phyloP scores from a whole-genome alignment of 768 basidiomycete genomes.

The Paxillus ammoniavirescens region DNA sequence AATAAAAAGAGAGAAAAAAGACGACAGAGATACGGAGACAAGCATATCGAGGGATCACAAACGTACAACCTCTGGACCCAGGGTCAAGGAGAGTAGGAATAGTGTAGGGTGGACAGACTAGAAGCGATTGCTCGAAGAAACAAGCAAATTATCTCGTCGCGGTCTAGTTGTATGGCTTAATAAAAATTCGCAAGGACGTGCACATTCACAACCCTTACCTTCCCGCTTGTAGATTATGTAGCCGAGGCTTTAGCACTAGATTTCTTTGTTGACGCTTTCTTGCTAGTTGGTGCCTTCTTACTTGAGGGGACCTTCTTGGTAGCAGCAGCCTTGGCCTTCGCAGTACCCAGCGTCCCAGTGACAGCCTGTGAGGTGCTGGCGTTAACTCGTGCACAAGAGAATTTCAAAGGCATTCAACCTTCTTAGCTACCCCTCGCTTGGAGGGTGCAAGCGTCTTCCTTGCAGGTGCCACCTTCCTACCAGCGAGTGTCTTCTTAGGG shows the following conservation, averaged over 20 bases:
- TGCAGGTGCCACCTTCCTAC: constrained; percentile 29
- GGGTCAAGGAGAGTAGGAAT: constrained; percentile 9
- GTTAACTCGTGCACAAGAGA: background rate
- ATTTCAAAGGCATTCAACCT: constrained; percentile 38
- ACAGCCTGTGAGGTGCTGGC: constrained; percentile 39
- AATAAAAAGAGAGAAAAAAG: constrained; percentile 11
- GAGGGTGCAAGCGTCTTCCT: constrained; percentile 43
- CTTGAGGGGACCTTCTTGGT: constrained; percentile 32
- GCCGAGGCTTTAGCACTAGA: constrained; percentile 15
- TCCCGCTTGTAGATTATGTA: constrained; percentile 6
- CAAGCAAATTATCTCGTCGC: background rate
- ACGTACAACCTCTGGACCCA: constrained; percentile 23
- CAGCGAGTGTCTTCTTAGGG: constrained; percentile 33
- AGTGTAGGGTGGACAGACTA: background rate
- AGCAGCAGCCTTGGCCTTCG: constrained; percentile 32
- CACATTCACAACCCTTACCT: background rate
- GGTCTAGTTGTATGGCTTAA: background rate
- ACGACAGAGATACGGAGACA: constrained; percentile 9
- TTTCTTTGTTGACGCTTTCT: constrained; percentile 23
- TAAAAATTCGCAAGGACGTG: too few species aligned
- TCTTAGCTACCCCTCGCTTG: constrained; percentile 60
- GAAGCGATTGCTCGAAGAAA: background rate
- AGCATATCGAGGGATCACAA: constrained; percentile 31
- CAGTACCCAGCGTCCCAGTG: constrained; percentile 46
- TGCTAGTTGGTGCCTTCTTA: constrained; percentile 26